A percentile compares a stretch with the other conserved stretches of the same genome.
These are phyloP conservation scores for Crithidia acanthocephali DNA, from an alignment of 208 protist species.

Conservation along the genomic window DNA sequence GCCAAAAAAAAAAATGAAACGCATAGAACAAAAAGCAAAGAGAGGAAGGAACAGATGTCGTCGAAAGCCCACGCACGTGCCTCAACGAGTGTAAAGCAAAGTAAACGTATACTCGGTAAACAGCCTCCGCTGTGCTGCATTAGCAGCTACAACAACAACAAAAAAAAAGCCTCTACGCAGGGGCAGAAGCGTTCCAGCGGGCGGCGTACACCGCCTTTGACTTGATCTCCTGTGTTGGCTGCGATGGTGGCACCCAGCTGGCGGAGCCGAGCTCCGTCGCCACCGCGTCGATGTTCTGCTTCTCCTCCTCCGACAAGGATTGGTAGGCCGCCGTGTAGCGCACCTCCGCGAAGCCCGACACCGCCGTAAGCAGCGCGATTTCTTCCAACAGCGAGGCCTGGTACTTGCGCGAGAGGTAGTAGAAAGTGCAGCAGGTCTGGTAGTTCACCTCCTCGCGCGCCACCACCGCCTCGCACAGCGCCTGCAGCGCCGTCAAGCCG, in stretches of 20 bases:
- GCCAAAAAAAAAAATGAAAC: too few relatives aligned
- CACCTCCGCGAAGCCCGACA: conserved; percentile 70
- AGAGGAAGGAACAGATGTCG: too few relatives aligned
- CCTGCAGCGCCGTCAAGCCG: conserved; percentile 59
- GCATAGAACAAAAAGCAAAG: too few relatives aligned
- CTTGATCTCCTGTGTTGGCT: conserved; percentile 55
- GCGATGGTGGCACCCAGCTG: conserved; percentile 67
- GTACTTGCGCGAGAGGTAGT: conserved; percentile 71
- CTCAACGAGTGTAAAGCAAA: too few relatives aligned
- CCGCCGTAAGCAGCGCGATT: conserved; percentile 73
- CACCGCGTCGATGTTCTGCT: conserved; percentile 61
- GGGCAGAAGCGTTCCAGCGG: conserved; percentile 48
- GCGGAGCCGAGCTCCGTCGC: conserved; percentile 62
- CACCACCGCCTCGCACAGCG: conserved; percentile 77
- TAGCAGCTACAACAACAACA: too few relatives aligned
- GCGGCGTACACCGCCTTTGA: conserved; percentile 48
- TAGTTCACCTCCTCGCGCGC: conserved; percentile 85
- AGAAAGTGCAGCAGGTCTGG: conserved; percentile 73
- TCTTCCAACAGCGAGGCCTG: conserved; percentile 75
- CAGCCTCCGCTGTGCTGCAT: too few relatives aligned
- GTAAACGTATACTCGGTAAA: too few relatives aligned
- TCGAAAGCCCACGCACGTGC: too few relatives aligned
- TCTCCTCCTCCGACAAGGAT: conserved; percentile 52
- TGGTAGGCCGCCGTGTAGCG: conserved; percentile 48
- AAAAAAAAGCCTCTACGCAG: not conserved